Conservation (phyloP, 148 eudicot genomes). For the Polygonum aviculare region DNA sequence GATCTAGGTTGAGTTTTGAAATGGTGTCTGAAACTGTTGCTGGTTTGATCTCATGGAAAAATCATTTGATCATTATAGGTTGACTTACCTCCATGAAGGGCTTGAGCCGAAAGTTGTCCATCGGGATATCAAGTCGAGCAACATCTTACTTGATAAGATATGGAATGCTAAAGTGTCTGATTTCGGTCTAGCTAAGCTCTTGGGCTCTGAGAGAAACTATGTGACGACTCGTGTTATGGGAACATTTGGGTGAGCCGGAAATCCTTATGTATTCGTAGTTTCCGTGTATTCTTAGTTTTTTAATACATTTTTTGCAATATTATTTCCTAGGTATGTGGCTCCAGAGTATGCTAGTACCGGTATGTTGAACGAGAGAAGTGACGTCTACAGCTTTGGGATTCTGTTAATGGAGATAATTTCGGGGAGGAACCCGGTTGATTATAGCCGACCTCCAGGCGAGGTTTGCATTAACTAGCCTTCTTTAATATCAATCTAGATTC, state of each 20-base stretch:
- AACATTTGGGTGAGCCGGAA: constrained; percentile 63
- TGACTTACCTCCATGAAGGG: constrained; percentile 89
- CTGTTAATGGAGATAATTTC: constrained; percentile 82
- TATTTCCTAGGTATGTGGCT: constrained; percentile 68
- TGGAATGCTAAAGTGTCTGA: constrained; percentile 84
- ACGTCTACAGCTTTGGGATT: constrained; percentile 86
- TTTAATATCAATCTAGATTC: too few species aligned
- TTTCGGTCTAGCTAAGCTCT: constrained; percentile 83
- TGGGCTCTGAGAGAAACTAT: constrained; percentile 66
- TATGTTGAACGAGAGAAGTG: constrained; percentile 89
- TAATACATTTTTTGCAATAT: background rate
- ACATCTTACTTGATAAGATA: constrained; percentile 74
- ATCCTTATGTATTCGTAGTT: background rate
- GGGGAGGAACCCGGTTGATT: constrained; percentile 88
- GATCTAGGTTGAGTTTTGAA: background rate
- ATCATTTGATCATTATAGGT: constrained; percentile 23
- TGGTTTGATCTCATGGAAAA: background rate
- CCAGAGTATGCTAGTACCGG: constrained; percentile 95
- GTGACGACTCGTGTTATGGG: constrained; percentile 93
- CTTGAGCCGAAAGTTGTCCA: constrained; percentile 95
- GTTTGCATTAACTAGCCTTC: constrained; percentile 22
- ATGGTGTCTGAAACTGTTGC: constrained; percentile 1
- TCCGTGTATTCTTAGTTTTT: background rate
- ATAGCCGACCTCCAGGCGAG: constrained; percentile 80
- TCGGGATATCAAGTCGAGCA: constrained; percentile 84